phyloP scores from a whole-genome alignment of 75 land plant genomes.

The Picea sitchensis region DNA sequence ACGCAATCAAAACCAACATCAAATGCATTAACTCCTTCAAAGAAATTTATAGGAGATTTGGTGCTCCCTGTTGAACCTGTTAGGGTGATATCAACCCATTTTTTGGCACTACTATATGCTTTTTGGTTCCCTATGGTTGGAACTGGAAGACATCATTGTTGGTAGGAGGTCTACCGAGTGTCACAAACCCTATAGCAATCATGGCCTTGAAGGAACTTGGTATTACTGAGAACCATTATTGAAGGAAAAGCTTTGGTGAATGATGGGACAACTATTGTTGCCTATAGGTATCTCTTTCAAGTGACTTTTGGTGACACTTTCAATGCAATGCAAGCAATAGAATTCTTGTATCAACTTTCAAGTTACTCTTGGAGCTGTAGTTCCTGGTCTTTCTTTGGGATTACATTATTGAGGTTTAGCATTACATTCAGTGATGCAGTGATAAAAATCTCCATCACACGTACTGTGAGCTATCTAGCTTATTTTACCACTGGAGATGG shows the following conservation, averaged over 20 bases:
- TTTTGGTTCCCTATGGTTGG: constrained; percentile 80
- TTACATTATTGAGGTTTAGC: no score
- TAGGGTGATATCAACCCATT: constrained; percentile 82
- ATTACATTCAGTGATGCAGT: no score
- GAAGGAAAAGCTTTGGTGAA: constrained; percentile 98
- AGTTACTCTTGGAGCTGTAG: constrained; percentile 54
- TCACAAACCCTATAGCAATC: constrained; percentile 94
- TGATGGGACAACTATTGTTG: constrained; percentile 98
- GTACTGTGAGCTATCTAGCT: no score
- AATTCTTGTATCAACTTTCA: constrained; percentile 41
- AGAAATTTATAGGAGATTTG: constrained; percentile 90
- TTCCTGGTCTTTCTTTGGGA: no score
- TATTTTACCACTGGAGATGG: no score
- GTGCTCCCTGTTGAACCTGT: constrained; percentile 89
- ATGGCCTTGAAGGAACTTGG: constrained; percentile 92
- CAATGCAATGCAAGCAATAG: constrained; percentile 41
- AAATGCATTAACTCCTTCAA: no score
- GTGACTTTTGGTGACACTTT: constrained; percentile 80
- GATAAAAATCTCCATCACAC: no score
- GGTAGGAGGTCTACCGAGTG: constrained; percentile 96
- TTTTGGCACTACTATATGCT: constrained; percentile 57
- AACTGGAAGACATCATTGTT: constrained; percentile 83
- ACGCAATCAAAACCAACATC: no score
- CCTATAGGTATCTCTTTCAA: constrained; percentile 67
- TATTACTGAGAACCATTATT: constrained; percentile 87